phyloP scores from a whole-genome alignment of 225 moss, liverwort and hornwort species.

The Polytrichum formosum region DNA sequence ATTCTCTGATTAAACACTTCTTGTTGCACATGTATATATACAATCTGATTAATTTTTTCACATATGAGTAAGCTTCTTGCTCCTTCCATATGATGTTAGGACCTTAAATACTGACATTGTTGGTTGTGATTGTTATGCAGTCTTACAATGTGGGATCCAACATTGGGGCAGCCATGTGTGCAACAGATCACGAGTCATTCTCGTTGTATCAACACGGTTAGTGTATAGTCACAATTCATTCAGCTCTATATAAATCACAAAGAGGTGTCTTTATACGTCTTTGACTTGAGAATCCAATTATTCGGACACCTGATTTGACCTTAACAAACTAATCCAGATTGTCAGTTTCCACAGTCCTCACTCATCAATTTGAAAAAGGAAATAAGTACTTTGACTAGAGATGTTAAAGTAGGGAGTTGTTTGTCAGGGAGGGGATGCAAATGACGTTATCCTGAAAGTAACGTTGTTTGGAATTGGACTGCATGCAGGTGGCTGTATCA shows the following conservation, averaged over 20 bases:
- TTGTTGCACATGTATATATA: neutral
- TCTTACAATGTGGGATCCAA: conserved; percentile 62
- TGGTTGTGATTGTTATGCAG: conserved; percentile 24
- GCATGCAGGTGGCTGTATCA: conserved; percentile 44
- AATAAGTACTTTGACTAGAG: too few species aligned
- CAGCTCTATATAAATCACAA: neutral
- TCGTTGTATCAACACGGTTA: conserved; percentile 60
- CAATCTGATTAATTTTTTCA: neutral
- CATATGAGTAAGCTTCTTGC: neutral
- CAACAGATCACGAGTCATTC: conserved; percentile 52
- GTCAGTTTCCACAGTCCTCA: neutral
- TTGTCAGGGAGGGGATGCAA: neutral
- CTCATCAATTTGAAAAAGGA: too few species aligned
- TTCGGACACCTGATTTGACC: neutral
- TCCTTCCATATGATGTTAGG: neutral
- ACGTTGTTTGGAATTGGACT: conserved; percentile 1
- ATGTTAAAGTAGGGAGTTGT: too few species aligned
- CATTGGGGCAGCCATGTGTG: conserved; percentile 53
- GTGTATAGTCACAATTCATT: conserved; percentile 3
- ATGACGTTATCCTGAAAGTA: too few species aligned
- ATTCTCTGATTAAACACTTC: neutral
- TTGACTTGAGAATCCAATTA: too few species aligned
- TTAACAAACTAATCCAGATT: neutral
- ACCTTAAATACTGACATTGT: neutral
- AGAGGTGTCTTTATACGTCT: neutral